Base-by-base conservation (phyloP, 2,329 filamentous ascomycete species). In the Paecilomyces fulvus region DNA sequence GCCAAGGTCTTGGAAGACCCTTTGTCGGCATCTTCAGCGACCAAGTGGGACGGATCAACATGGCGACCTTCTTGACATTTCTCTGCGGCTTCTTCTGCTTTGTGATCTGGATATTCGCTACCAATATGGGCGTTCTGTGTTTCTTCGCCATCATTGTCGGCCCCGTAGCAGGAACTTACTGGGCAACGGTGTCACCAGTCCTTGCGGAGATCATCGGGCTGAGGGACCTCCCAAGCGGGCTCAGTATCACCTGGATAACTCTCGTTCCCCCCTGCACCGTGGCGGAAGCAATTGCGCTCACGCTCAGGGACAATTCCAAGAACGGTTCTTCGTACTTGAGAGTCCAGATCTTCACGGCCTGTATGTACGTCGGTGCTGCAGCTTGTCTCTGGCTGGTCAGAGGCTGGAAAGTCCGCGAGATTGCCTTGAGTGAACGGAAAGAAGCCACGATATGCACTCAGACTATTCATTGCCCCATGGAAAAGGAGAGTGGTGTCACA, bases 21-120 rank as follows among this genome's bases (percentile, higher is more conserved):
- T 75, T 82, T 0, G 79, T 87, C 5, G 85, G 85, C 0, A 82
- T 84, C 65, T 82, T 83, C 63, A 82, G 79, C 59, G 85, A 88
- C 63, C 72, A 71, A 0, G 74, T 83, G 30, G 84, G 85, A 1
- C 75, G 84, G 1, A 77, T 88, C 61, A 87, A 87, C 59, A 82
- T 86, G 70, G 82, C 84, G 0, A 73, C 73, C 1, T 64, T 77
- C 8, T 78, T 82, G 70, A 82, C 82, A 0, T 76, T 81, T 33
- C 63, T 83, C 9, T 79, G 78, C 51, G 83, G 80, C 1, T 43
- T 87, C 1, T 80, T 85, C 61, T 80, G 78, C 54, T 75, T 88
- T 21, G 74, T 81, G 0, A 77, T 87, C 30, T 88, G 85, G 85
- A 79, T 81, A 33, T 81, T 81, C 51, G 80, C 83, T 0, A 77